phyloP scores from a whole-genome alignment of 2,329 filamentous ascomycete genomes.

The Neofusicoccum ribis region DNA sequence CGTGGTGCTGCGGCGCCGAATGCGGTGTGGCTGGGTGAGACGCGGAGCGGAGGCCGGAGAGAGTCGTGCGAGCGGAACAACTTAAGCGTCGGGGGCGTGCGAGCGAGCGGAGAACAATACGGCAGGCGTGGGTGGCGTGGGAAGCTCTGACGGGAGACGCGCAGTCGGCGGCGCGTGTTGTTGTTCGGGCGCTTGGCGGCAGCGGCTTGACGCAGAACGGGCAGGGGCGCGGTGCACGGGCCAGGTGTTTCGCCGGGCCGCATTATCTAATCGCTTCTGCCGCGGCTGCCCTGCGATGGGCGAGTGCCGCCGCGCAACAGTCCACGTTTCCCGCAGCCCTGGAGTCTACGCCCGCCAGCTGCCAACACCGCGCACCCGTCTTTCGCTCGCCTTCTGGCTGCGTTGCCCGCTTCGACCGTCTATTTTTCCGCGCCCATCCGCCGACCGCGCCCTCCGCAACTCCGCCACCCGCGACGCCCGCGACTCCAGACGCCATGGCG shows the following conservation, averaged over 20 bases:
- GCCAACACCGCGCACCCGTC: background rate
- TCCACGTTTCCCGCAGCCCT: slow-evolving; percentile 2
- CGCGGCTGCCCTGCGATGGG: background rate
- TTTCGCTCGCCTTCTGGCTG: background rate
- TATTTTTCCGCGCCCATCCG: background rate
- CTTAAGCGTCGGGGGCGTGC: background rate
- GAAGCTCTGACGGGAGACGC: background rate
- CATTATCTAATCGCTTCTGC: background rate
- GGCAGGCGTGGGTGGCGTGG: no score
- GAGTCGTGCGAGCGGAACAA: background rate
- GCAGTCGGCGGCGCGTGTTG: background rate
- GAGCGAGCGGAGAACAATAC: background rate
- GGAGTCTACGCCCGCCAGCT: background rate
- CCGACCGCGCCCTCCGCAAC: background rate
- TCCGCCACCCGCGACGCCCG: background rate
- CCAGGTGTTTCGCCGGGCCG: background rate
- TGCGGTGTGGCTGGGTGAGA: no score
- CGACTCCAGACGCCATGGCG: slow-evolving; percentile 41
- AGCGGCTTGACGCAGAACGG: background rate
- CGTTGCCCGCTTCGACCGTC: background rate
- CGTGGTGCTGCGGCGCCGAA: background rate
- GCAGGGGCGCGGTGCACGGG: background rate
- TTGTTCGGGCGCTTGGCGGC: background rate
- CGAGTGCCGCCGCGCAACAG: background rate
- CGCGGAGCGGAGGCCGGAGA: background rate